A percentile compares a stretch with the other conserved stretches of the same genome.
Evolutionary conservation across 257 asterid genomes (phyloP).

Genomic region (Solanum chmielewskii): DNA sequence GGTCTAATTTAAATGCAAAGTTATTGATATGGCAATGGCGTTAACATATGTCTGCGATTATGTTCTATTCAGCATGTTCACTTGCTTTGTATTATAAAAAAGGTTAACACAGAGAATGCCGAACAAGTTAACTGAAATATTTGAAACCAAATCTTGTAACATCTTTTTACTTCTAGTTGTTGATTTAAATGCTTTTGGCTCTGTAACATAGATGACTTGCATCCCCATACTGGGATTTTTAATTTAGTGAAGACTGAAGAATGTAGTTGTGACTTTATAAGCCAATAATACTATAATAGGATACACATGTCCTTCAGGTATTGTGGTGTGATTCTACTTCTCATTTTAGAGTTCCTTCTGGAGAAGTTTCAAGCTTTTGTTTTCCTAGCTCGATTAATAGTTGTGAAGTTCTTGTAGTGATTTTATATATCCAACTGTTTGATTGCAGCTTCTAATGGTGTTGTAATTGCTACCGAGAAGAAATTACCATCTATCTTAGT

Average conservation of each 20-base stretch:
- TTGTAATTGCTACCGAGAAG: slow-evolving; percentile 97
- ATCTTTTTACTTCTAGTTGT: not conserved
- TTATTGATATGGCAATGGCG: not conserved
- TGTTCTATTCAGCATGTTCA: not conserved
- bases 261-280: not conserved
- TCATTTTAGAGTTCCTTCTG: not conserved
- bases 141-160: not conserved
- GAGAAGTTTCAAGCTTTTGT: not conserved
- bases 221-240: not conserved
- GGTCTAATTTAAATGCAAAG: not conserved
- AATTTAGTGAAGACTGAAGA: not conserved
- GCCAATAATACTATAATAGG: not conserved
- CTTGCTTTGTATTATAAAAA: not conserved
- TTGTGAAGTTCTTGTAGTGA: not conserved
- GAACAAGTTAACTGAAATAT: not conserved
- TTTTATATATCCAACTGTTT: not conserved
- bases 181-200: not conserved
- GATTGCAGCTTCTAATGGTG: slow-evolving; percentile 95
- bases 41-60: not conserved
- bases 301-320: not conserved
- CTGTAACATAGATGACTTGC: not conserved
- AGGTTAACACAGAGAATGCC: not conserved
- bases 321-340: not conserved
- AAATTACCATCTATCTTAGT: slow-evolving; percentile 93
- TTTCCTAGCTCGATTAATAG: not conserved